Percentiles rank a stretch among this genome's conserved stretches.
These are phyloP conservation scores for Cutaneotrichosporon sp. DNA, from an alignment of 1,284 basidiomycete genomes.

Conservation along the genomic window DNA sequence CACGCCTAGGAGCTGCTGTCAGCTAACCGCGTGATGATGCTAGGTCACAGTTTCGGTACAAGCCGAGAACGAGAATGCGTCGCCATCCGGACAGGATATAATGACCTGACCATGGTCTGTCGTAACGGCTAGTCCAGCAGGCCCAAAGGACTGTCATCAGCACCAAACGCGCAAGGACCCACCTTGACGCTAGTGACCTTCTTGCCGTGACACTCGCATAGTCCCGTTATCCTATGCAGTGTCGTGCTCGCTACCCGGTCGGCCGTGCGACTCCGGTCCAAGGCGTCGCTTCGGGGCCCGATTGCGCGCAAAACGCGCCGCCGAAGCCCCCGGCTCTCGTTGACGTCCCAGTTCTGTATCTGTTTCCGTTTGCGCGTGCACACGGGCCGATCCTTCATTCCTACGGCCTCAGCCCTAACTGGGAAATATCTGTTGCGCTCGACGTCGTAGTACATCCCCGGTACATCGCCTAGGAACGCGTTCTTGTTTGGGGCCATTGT, in stretches of 20 bases:
- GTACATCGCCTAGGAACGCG: constrained; percentile 35
- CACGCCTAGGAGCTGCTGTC: constrained; percentile 35
- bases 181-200: constrained; percentile 36
- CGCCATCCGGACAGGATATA: constrained; percentile 17
- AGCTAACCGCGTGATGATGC: background rate
- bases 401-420: background rate
- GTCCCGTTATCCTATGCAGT: constrained; percentile 7
- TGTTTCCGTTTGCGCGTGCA: background rate
- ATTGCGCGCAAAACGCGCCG: constrained; percentile 3
- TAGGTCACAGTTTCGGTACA: constrained; percentile 36
- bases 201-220: constrained; percentile 37
- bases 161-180: background rate
- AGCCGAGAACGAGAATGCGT: constrained; percentile 27
- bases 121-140: constrained; percentile 22
- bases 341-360: background rate
- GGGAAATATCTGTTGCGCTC: constrained; percentile 45
- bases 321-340: background rate
- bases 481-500: background rate
- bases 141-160: background rate
- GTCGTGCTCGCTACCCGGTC: background rate
- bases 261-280: background rate
- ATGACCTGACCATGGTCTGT: constrained; percentile 46
- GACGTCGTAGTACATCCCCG: constrained; percentile 46
- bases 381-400: background rate
- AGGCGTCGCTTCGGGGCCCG: background rate